These are phyloP conservation scores for Fusarium sp. DNA, from an alignment of 2,329 filamentous ascomycete genomes.

Conservation along the genomic window DNA sequence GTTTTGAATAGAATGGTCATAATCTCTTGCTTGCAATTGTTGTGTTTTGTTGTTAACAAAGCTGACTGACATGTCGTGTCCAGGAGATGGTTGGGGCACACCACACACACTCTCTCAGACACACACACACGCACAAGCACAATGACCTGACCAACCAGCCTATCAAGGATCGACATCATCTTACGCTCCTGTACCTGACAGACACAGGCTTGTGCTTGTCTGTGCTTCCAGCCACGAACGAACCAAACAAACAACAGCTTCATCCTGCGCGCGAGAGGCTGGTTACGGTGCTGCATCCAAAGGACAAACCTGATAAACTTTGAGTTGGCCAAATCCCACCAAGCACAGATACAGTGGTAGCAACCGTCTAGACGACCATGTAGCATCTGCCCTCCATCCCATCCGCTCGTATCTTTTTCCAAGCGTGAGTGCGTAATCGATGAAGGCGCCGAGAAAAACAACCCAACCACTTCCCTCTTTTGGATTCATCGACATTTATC, in stretches of 20 bases:
- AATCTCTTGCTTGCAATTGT: neutral
- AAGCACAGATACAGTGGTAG: neutral
- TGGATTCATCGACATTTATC: neutral
- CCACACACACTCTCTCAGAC: neutral
- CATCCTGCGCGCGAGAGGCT: neutral
- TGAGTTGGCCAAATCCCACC: neutral
- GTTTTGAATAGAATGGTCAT: neutral
- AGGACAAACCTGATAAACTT: neutral
- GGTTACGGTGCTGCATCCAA: neutral
- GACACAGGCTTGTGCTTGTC: neutral
- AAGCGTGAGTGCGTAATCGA: neutral
- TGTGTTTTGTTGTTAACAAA: neutral
- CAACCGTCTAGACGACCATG: neutral
- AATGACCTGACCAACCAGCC: slow-evolving; percentile 3
- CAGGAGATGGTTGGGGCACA: neutral
- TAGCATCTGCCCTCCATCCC: neutral
- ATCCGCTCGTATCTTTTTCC: neutral
- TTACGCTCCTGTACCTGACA: neutral
- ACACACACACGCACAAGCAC: neutral
- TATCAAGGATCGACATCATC: neutral
- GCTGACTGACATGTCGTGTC: neutral
- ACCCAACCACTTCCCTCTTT: slow-evolving; percentile 1
- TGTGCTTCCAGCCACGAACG: neutral
- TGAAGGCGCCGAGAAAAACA: neutral
- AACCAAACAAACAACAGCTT: neutral